phyloP scores from a whole-genome alignment of 768 basidiomycete species.

The Phanerochaete sordida region DNA sequence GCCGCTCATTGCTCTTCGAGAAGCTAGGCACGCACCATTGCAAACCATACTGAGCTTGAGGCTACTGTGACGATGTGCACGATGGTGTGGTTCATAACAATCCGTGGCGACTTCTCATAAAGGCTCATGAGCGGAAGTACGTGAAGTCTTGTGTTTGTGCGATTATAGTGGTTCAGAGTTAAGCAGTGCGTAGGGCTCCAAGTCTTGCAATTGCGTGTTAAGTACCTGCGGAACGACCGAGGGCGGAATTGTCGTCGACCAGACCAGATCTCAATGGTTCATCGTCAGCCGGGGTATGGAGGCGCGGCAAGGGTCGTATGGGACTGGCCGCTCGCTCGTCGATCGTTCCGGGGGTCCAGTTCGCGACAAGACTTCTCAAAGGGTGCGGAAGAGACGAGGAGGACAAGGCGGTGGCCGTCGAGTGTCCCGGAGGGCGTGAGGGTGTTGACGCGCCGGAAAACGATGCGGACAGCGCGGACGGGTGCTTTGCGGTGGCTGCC shows the following conservation, averaged over 20 bases:
- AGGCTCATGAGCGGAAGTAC: conserved; percentile 1
- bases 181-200: neutral
- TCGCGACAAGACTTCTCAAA: neutral
- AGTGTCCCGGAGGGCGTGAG: neutral
- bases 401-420: neutral
- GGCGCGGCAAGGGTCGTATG: neutral
- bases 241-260: conserved; percentile 1
- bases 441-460: neutral
- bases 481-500: neutral
- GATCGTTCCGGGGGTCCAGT: neutral
- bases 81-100: conserved; percentile 3
- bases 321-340: neutral
- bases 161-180: neutral
- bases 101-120: conserved; percentile 3
- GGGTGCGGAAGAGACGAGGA: neutral
- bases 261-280: conserved; percentile 1
- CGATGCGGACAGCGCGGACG: too few species aligned
- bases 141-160: neutral
- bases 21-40: conserved; percentile 2
- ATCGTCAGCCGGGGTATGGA: conserved; percentile 10
- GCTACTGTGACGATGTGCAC: conserved; percentile 2
- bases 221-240: neutral
- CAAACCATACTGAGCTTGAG: conserved; percentile 9
- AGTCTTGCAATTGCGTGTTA: neutral
- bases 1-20: neutral